Conservation (phyloP, 768 basidiomycete species). For the Trametes punicea region DNA sequence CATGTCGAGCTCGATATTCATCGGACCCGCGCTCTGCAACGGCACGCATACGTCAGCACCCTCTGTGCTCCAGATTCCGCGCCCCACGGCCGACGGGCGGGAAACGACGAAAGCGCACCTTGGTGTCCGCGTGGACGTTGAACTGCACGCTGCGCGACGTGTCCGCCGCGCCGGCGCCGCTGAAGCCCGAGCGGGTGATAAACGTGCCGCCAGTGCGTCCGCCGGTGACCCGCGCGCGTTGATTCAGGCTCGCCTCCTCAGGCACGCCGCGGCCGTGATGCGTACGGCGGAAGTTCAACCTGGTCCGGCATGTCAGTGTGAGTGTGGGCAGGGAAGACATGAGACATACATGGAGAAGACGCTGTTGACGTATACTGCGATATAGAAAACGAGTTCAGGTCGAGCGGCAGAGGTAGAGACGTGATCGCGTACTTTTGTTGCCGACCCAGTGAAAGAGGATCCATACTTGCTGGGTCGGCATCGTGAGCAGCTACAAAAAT, state of each 20-base stretch:
- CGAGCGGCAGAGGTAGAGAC: no score
- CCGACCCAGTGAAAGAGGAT: conserved; percentile 23
- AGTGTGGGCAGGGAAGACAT: neutral
- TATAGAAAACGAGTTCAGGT: no score
- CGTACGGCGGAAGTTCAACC: conserved; percentile 25
- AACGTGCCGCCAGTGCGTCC: conserved; percentile 2
- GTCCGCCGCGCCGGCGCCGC: neutral
- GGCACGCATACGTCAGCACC: neutral
- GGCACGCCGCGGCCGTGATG: conserved; percentile 23
- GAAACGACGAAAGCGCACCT: conserved; percentile 15
- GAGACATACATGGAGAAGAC: conserved; percentile 19
- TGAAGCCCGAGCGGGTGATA: neutral
- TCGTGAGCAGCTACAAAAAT: conserved; percentile 10
- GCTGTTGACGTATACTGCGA: conserved; percentile 23
- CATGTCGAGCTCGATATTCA: conserved; percentile 21
- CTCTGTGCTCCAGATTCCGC: neutral
- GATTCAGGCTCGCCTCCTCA: conserved; percentile 24
- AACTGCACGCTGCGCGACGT: conserved; percentile 22
- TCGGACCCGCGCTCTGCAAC: conserved; percentile 6
- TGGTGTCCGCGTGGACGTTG: conserved; percentile 15
- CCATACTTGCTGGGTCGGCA: conserved; percentile 19
- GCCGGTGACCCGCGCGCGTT: conserved; percentile 11
- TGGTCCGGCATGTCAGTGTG: neutral
- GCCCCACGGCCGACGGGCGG: no score
- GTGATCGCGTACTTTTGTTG: conserved; percentile 21